phyloP scores from a whole-genome alignment of 2,329 filamentous ascomycete species.

The Ascochyta fabae region DNA sequence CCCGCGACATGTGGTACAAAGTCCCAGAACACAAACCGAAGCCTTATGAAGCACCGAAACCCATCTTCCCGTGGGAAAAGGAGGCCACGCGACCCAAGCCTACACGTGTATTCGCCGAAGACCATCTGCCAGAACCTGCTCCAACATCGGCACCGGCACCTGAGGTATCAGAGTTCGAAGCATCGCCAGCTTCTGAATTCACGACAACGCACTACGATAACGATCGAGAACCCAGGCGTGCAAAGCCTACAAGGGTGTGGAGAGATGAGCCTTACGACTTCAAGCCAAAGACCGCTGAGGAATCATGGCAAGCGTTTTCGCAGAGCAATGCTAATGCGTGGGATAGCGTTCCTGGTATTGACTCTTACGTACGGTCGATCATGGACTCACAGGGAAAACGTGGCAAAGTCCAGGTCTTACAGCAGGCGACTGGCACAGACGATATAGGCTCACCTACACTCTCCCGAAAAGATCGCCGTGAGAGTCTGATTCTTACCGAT shows the following conservation, averaged over 20 bases:
- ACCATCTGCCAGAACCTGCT: slow-evolving; percentile 50
- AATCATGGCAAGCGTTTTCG: slow-evolving; percentile 76
- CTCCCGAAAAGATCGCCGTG: slow-evolving; percentile 50
- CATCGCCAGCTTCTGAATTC: slow-evolving; percentile 33
- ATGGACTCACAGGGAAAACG: slow-evolving; percentile 65
- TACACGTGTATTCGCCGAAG: slow-evolving; percentile 70
- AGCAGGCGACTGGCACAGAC: slow-evolving; percentile 30
- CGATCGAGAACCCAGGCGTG: slow-evolving; percentile 15
- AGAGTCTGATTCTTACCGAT: slow-evolving; percentile 77
- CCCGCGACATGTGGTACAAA: slow-evolving; percentile 87
- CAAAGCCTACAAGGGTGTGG: slow-evolving; percentile 15
- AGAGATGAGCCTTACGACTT: slow-evolving; percentile 6
- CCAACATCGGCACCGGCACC: slow-evolving; percentile 45
- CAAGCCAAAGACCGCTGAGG: slow-evolving; percentile 48
- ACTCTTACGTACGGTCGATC: slow-evolving; percentile 81
- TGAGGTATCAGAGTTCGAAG: slow-evolving; percentile 34
- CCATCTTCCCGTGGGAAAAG: slow-evolving; percentile 91
- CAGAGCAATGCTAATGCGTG: slow-evolving; percentile 76
- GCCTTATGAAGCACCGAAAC: slow-evolving; percentile 65
- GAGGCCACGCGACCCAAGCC: slow-evolving; percentile 67
- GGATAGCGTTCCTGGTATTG: slow-evolving; percentile 90
- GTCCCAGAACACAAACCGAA: slow-evolving; percentile 67
- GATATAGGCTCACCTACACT: slow-evolving; percentile 44
- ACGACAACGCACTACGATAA: slow-evolving; percentile 42
- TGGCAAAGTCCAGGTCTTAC: slow-evolving; percentile 53